Evolutionary conservation across 768 basidiomycete genomes (phyloP).

Genomic region (Lactifluus piperatus): DNA sequence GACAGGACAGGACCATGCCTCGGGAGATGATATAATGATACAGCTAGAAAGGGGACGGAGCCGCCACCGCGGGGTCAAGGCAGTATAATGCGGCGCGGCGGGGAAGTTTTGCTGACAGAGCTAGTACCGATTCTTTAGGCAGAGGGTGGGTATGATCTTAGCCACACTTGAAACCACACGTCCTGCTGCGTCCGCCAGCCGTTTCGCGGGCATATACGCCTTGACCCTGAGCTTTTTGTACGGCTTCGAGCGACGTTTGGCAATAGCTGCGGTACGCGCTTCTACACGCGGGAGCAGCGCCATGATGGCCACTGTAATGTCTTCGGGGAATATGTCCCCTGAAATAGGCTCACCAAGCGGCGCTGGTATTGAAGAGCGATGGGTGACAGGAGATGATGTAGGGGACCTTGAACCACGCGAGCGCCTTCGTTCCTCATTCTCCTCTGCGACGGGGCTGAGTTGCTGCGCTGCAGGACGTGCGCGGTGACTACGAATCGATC

Average conservation of each 20-base stretch:
- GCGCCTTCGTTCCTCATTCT: constrained; percentile 17
- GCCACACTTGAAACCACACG: constrained; percentile 5
- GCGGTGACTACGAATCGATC: constrained; percentile 18
- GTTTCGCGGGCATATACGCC: constrained; percentile 4
- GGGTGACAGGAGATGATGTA: constrained; percentile 1
- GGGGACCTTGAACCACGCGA: constrained; percentile 11
- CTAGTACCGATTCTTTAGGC: constrained; percentile 10
- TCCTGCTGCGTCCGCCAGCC: constrained; percentile 11
- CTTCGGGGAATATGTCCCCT: constrained; percentile 16
- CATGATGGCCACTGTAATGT: constrained; percentile 18
- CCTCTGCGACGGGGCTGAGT: constrained; percentile 21
- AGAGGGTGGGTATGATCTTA: constrained; percentile 7
- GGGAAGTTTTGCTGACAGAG: neutral
- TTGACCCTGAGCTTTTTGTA: neutral
- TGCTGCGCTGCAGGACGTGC: constrained; percentile 10
- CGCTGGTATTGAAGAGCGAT: neutral
- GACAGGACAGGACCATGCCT: constrained; percentile 14
- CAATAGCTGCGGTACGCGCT: constrained; percentile 7
- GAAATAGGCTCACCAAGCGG: neutral
- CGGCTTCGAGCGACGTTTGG: neutral
- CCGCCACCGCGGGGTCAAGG: neutral
- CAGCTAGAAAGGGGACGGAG: neutral
- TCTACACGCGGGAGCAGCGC: constrained; percentile 16
- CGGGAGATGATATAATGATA: constrained; percentile 9
- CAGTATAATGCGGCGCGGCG: neutral